Evolutionary conservation across 2,329 filamentous ascomycete species (phyloP).

Genomic region (Fusarium brachygibbosum): DNA sequence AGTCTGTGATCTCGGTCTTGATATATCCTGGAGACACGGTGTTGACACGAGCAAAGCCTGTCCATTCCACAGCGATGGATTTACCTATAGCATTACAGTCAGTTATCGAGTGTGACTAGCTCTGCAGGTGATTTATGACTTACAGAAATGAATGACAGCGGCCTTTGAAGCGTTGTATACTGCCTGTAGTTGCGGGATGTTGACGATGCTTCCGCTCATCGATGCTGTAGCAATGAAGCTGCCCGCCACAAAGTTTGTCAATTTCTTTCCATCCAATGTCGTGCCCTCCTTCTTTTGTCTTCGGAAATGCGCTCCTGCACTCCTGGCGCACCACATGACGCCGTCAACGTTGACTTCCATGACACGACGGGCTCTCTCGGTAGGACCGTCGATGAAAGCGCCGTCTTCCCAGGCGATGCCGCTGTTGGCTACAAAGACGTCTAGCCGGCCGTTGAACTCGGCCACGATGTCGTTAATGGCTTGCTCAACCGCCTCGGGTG

Average conservation of each 20-base stretch:
- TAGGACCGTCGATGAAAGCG: constrained; percentile 73
- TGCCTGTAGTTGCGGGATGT: constrained; percentile 80
- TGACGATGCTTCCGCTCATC: constrained; percentile 84
- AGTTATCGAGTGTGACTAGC: not conserved
- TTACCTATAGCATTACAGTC: constrained; percentile 62
- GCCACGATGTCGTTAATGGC: constrained; percentile 66
- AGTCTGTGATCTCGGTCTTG: constrained; percentile 77
- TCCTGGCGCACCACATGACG: constrained; percentile 81
- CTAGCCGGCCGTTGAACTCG: constrained; percentile 81
- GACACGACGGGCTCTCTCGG: constrained; percentile 76
- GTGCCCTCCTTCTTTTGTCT: constrained; percentile 77
- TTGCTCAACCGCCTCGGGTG: constrained; percentile 64
- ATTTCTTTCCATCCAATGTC: constrained; percentile 70
- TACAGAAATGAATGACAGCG: constrained; percentile 70
- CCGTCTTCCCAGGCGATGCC: constrained; percentile 81
- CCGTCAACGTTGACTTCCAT: constrained; percentile 80
- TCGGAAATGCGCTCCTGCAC: constrained; percentile 77
- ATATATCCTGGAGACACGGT: constrained; percentile 82
- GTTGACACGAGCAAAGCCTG: constrained; percentile 79
- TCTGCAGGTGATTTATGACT: constrained; percentile 35
- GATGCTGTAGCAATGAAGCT: constrained; percentile 84
- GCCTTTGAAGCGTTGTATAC: constrained; percentile 82
- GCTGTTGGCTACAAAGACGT: constrained; percentile 84
- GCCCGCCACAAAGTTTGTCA: constrained; percentile 72
- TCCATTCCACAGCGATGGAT: constrained; percentile 82